Conservation (phyloP, 2,329 filamentous ascomycete genomes). For the Parascedosporium putredinis region DNA sequence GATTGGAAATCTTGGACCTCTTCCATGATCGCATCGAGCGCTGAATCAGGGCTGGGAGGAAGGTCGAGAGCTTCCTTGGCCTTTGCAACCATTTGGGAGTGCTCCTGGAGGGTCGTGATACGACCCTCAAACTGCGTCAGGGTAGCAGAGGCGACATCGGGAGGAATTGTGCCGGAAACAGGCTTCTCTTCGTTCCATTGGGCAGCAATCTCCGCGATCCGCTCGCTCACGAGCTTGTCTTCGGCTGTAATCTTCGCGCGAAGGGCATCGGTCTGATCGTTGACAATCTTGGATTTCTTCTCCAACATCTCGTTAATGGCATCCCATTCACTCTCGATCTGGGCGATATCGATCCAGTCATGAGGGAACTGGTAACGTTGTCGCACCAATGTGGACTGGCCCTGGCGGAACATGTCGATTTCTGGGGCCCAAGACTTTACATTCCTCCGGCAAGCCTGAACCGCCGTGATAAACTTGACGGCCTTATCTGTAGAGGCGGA, state of each 20-base stretch:
- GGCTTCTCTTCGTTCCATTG: conserved; percentile 97
- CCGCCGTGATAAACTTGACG: conserved; percentile 95
- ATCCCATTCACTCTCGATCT: conserved; percentile 93
- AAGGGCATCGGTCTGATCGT: conserved; percentile 90
- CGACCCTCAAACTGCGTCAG: conserved; percentile 73
- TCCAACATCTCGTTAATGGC: conserved; percentile 84
- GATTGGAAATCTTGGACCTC: conserved; percentile 99
- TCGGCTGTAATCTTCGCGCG: conserved; percentile 91
- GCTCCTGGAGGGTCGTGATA: conserved; percentile 74
- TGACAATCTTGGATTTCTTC: conserved; percentile 88
- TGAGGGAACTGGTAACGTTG: conserved; percentile 88
- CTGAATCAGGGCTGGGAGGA: conserved; percentile 66
- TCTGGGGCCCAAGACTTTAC: conserved; percentile 92
- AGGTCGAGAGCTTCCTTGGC: conserved; percentile 95
- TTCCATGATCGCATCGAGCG: conserved; percentile 77
- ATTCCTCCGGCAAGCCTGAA: conserved; percentile 91
- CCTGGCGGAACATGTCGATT: conserved; percentile 90
- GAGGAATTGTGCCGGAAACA: conserved; percentile 86
- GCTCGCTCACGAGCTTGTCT: conserved; percentile 81
- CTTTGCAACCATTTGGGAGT: conserved; percentile 87
- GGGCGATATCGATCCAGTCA: conserved; percentile 93
- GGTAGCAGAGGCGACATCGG: conserved; percentile 75
- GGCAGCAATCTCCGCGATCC: conserved; percentile 71
- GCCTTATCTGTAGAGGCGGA: conserved; percentile 93
- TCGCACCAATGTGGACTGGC: conserved; percentile 81